Conservation (phyloP, 768 basidiomycete species). For the Lepiota venenata region DNA sequence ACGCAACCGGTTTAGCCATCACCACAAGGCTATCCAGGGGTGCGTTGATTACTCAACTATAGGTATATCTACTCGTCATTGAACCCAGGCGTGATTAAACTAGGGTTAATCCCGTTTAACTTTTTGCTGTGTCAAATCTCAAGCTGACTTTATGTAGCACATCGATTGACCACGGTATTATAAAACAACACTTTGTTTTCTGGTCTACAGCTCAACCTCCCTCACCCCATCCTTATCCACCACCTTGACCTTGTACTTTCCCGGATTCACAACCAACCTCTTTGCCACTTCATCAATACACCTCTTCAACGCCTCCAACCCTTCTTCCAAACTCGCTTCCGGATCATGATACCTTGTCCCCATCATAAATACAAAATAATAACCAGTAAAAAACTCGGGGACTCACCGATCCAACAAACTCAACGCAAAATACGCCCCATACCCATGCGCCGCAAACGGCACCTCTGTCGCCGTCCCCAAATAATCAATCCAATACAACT, state of each 20-base stretch:
- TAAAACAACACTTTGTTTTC: background rate
- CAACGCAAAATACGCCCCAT: conserved; percentile 89
- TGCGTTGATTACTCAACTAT: too few species aligned
- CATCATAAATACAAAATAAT: too few species aligned
- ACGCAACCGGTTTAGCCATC: too few species aligned
- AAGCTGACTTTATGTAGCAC: too few species aligned
- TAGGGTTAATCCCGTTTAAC: too few species aligned
- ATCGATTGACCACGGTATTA: too few species aligned
- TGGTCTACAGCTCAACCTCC: conserved; percentile 63
- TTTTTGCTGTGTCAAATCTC: too few species aligned
- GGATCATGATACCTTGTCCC: conserved; percentile 94
- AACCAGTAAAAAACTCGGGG: too few species aligned
- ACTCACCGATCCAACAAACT: conserved; percentile 86
- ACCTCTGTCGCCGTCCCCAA: conserved; percentile 86
- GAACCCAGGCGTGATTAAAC: too few species aligned
- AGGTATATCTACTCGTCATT: too few species aligned
- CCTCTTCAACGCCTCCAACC: conserved; percentile 75
- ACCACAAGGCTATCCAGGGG: too few species aligned
- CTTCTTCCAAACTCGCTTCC: conserved; percentile 80
- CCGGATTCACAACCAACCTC: conserved; percentile 75
- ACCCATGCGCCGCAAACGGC: conserved; percentile 94
- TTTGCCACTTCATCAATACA: conserved; percentile 89
- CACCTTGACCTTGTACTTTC: conserved; percentile 83
- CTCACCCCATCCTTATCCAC: conserved; percentile 91
- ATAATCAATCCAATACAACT: conserved; percentile 95